Evolutionary conservation across 2,329 filamentous ascomycete species (phyloP).

Genomic region (Penicillium sp.): DNA sequence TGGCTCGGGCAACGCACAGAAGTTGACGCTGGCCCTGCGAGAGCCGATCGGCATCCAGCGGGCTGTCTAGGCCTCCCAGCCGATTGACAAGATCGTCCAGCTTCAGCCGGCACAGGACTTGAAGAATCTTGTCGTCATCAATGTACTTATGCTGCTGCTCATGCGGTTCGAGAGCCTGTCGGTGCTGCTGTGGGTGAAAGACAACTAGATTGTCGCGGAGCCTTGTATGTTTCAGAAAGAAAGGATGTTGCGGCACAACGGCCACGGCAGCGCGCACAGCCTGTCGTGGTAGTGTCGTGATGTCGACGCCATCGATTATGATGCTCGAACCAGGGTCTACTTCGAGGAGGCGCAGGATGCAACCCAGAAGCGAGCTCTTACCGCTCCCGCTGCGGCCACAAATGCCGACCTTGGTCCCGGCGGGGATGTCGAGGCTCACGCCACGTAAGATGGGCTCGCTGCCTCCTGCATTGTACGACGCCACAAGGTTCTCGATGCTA

Average conservation of each 20-base stretch:
- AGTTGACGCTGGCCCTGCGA: slow-evolving; percentile 44
- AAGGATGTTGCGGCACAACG: neutral
- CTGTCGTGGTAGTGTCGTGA: neutral
- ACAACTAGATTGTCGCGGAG: too few relatives aligned
- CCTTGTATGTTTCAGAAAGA: neutral
- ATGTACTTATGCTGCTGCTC: too few relatives aligned
- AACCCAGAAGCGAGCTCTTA: neutral
- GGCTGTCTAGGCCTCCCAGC: neutral
- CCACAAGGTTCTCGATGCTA: too few relatives aligned
- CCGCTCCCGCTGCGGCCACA: too few relatives aligned
- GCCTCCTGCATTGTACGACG: too few relatives aligned
- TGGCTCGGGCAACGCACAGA: slow-evolving; percentile 85
- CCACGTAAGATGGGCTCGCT: too few relatives aligned
- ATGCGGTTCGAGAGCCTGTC: too few relatives aligned
- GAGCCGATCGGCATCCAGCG: neutral
- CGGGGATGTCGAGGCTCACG: too few relatives aligned
- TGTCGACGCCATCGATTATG: neutral
- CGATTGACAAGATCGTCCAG: neutral
- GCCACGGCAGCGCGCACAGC: neutral
- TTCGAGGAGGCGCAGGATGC: neutral
- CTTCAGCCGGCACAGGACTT: neutral
- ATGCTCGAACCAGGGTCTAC: neutral
- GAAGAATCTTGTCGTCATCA: neutral
- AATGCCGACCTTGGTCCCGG: too few relatives aligned
- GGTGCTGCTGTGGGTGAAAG: too few relatives aligned